Conservation (phyloP, 352 stramenopile species). For the Pythium rishiriense region DNA sequence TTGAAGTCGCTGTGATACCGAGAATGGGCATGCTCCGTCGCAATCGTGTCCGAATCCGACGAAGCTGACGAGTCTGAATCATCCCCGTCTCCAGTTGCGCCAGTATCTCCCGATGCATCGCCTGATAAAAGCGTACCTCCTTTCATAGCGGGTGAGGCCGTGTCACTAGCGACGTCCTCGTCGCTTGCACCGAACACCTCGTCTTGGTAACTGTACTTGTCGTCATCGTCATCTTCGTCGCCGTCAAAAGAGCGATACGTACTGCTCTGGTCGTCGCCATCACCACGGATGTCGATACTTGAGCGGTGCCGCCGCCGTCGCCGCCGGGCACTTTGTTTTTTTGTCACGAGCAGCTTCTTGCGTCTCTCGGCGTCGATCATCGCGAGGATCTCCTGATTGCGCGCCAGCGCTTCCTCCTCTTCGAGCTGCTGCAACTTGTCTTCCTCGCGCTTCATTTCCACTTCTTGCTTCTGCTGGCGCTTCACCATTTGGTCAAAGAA, state of each 20-base stretch:
- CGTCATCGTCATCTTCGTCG: conserved; percentile 34
- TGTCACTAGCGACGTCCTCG: conserved; percentile 16
- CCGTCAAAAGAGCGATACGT: conserved; percentile 24
- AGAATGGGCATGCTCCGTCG: conserved; percentile 57
- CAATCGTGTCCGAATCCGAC: conserved; percentile 45
- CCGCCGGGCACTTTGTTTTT: conserved; percentile 38
- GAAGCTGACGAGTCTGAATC: conserved; percentile 46
- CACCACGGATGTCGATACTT: conserved; percentile 52
- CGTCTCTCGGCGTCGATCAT: conserved; percentile 77
- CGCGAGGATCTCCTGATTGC: conserved; percentile 76
- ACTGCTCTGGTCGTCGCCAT: conserved; percentile 27
- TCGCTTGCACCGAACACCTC: conserved; percentile 30
- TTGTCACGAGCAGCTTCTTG: conserved; percentile 71
- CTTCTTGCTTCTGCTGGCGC: conserved; percentile 67
- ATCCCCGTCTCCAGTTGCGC: conserved; percentile 8
- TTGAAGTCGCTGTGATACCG: conserved; percentile 87
- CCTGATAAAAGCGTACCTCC: not conserved
- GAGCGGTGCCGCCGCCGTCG: conserved; percentile 48
- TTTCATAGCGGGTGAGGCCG: conserved; percentile 1
- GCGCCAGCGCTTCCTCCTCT: conserved; percentile 58
- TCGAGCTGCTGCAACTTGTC: conserved; percentile 52
- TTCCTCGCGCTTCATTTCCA: conserved; percentile 60
- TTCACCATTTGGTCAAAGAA: conserved; percentile 91
- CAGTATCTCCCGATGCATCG: conserved; percentile 16
- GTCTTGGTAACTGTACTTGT: conserved; percentile 38